These are phyloP conservation scores for Aspergillus hancockii DNA, from an alignment of 495 filamentous ascomycete genomes.

Conservation along the genomic window DNA sequence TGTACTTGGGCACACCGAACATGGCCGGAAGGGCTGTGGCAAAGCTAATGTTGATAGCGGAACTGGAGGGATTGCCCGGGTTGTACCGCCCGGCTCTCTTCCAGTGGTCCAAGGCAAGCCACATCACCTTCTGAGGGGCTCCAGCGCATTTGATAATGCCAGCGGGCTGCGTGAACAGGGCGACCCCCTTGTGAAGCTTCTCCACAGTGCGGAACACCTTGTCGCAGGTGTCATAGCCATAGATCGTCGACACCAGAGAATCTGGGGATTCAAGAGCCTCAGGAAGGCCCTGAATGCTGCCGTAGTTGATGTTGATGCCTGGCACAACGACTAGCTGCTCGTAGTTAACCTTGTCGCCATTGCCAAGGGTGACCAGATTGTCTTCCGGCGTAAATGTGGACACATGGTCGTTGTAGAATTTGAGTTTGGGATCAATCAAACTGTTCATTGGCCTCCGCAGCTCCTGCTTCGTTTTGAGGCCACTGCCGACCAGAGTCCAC, in stretches of 20 bases:
- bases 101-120: conserved; percentile 70
- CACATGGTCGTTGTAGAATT: conserved; percentile 58
- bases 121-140: conserved; percentile 71
- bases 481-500: conserved; percentile 69
- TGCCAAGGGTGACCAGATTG: conserved; percentile 58
- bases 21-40: conserved; percentile 62
- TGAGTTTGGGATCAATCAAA: conserved; percentile 60
- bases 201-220: conserved; percentile 59
- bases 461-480: conserved; percentile 58
- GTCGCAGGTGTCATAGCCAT: conserved; percentile 60
- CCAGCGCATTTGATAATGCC: conserved; percentile 70
- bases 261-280: conserved; percentile 58
- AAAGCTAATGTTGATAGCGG: conserved; percentile 61
- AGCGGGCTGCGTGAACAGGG: conserved; percentile 68
- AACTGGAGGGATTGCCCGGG: conserved; percentile 35
- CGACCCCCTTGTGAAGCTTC: conserved; percentile 55
- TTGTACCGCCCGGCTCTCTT: conserved; percentile 60
- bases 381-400: conserved; percentile 55
- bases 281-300: conserved; percentile 57
- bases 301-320: conserved; percentile 58
- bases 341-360: conserved; percentile 60
- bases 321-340: conserved; percentile 66
- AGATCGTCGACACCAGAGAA: conserved; percentile 64
- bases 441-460: conserved; percentile 52
- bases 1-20: conserved; percentile 73